Evolutionary conservation across 179 eudicot genomes (phyloP).

Genomic region (Carnegiea gigantea): DNA sequence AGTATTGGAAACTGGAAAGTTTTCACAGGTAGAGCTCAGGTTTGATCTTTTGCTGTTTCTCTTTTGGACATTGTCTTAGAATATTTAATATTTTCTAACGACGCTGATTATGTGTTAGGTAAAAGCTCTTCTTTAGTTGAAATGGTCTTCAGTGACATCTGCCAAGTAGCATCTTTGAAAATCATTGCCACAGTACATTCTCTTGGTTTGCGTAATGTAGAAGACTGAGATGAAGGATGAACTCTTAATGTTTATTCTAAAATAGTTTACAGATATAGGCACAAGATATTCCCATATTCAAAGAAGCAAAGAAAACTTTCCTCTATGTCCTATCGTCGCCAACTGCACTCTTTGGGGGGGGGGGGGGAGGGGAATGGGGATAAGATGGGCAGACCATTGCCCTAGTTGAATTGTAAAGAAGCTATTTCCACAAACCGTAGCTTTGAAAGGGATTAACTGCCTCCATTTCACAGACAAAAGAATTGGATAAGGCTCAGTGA

Average conservation of each 20-base stretch:
- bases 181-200: background rate
- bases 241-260: background rate
- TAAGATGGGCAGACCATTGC: background rate
- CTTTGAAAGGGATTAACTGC: background rate
- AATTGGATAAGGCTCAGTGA: background rate
- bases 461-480: background rate
- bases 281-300: background rate
- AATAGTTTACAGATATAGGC: background rate
- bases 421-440: background rate
- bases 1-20: background rate
- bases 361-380: background rate
- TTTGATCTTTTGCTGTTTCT: background rate
- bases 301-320: background rate
- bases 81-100: background rate
- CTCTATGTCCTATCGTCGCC: background rate
- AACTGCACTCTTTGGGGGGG: background rate
- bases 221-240: slow-evolving; percentile 3
- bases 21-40: background rate
- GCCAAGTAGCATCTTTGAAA: background rate
- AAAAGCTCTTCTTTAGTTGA: background rate
- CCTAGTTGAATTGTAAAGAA: background rate
- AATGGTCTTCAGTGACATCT: slow-evolving; percentile 3
- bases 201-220: background rate
- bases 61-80: background rate
- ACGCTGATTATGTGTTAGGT: background rate